Conservation (phyloP, 2,329 filamentous ascomycete genomes). For the Aureobasidium melanogenum region DNA sequence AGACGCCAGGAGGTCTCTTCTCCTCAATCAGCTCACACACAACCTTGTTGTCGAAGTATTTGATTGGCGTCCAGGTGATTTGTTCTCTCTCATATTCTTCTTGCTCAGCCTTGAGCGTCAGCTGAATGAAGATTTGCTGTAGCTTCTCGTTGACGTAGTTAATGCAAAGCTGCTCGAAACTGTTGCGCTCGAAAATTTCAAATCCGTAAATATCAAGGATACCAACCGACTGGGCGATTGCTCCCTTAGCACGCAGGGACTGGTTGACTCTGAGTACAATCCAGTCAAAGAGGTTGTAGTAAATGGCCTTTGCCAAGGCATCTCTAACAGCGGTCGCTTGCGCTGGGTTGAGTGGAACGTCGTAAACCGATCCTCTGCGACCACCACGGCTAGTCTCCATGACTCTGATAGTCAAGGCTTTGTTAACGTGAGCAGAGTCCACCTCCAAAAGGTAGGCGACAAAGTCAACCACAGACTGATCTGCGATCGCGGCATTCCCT, state of each 20-base stretch:
- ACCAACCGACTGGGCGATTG: constrained; percentile 76
- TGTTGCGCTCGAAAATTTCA: constrained; percentile 98
- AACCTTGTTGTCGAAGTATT: constrained; percentile 99
- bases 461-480: constrained; percentile 89
- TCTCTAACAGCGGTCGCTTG: constrained; percentile 84
- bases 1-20: constrained; percentile 79
- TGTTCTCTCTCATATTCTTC: constrained; percentile 94
- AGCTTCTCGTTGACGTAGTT: constrained; percentile 99
- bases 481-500: constrained; percentile 76
- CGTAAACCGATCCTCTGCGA: constrained; percentile 57
- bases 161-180: constrained; percentile 97
- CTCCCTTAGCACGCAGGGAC: constrained; percentile 70
- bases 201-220: constrained; percentile 99
- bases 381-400: constrained; percentile 63
- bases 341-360: constrained; percentile 73
- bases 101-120: constrained; percentile 93
- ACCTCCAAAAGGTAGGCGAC: constrained; percentile 90
- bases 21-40: constrained; percentile 97
- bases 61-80: constrained; percentile 98
- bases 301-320: constrained; percentile 89
- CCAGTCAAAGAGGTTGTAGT: constrained; percentile 97
- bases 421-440: constrained; percentile 67
- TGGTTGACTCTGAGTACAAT: constrained; percentile 88
- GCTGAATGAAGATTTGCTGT: constrained; percentile 97
- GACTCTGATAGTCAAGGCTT: constrained; percentile 82